These are phyloP conservation scores for Kentomonas sorsogonicus DNA, from an alignment of 208 protist genomes.

Conservation along the genomic window DNA sequence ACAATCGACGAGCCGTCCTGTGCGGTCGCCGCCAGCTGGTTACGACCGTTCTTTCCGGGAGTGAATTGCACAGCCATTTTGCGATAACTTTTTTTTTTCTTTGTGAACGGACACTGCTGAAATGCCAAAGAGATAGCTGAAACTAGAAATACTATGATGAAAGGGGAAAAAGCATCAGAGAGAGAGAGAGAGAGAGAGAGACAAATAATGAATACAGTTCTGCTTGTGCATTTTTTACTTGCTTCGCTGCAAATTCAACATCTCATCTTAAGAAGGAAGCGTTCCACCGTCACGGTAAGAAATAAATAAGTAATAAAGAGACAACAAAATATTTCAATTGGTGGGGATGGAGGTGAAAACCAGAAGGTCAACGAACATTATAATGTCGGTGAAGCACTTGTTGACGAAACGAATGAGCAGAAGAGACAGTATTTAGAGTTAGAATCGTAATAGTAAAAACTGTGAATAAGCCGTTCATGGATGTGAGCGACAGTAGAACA, in stretches of 20 bases:
- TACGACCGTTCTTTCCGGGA: constrained; percentile 24
- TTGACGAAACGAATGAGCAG: no score
- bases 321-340: no score
- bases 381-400: no score
- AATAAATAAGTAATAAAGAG: constrained; percentile 1
- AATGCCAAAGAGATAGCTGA: constrained; percentile 8
- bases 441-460: not conserved
- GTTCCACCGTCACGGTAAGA: not conserved
- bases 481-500: not conserved
- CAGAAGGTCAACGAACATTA: no score
- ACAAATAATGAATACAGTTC: not conserved
- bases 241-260: no score
- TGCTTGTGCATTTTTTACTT: no score
- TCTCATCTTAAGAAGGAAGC: not conserved
- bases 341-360: no score
- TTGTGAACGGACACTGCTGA: constrained; percentile 1
- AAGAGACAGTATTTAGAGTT: no score
- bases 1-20: constrained; percentile 67
- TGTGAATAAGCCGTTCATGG: not conserved
- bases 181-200: constrained; percentile 9
- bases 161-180: not conserved
- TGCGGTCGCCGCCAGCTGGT: constrained; percentile 28
- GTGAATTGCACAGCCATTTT: constrained; percentile 14
- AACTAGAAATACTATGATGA: not conserved
- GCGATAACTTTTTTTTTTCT: constrained; percentile 13